phyloP scores from a whole-genome alignment of 129 eudicot genomes.

The Flaveria robusta region DNA sequence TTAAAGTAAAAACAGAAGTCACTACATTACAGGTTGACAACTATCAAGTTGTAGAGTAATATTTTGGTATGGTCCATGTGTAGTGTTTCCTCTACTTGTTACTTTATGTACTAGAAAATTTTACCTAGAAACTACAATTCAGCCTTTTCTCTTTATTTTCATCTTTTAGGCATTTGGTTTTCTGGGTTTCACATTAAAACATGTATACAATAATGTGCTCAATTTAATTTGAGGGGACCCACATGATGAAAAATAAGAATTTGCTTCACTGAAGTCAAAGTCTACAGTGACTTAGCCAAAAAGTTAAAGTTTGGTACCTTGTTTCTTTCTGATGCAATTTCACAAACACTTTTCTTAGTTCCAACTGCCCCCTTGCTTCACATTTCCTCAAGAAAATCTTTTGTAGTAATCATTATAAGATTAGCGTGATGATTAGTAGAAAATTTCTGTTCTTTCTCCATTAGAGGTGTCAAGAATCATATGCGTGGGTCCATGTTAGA shows the following conservation, averaged over 20 bases:
- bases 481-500: conserved; percentile 38
- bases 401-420: conserved; percentile 35
- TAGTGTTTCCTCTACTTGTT: conserved; percentile 30
- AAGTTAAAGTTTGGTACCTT: conserved; percentile 44
- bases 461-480: conserved; percentile 23
- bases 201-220: background rate
- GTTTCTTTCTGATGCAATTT: conserved; percentile 42
- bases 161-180: conserved; percentile 9
- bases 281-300: conserved; percentile 24
- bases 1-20: conserved; percentile 6
- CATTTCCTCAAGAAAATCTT: conserved; percentile 43
- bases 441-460: conserved; percentile 23
- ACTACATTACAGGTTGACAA: conserved; percentile 12
- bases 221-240: background rate
- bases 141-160: conserved; percentile 4
- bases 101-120: conserved; percentile 26
- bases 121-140: background rate
- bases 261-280: conserved; percentile 2
- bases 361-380: conserved; percentile 53
- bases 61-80: conserved; percentile 33
- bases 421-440: conserved; percentile 38
- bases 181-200: conserved; percentile 14
- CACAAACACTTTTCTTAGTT: conserved; percentile 26
- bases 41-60: background rate
- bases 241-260: conserved; percentile 7